phyloP scores from a whole-genome alignment of 805 yeast genomes.

The Soucietia sequanensis region DNA sequence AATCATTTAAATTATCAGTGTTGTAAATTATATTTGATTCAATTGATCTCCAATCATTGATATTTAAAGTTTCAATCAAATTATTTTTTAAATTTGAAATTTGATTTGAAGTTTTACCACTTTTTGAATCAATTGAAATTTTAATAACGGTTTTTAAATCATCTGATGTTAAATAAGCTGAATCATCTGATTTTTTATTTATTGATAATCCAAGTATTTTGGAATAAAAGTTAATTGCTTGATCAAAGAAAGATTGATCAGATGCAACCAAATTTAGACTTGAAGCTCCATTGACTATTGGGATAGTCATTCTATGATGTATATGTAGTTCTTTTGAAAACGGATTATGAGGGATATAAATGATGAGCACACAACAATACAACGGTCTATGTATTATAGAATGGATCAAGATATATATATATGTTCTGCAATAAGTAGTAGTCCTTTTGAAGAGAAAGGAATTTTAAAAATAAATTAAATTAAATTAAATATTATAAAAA shows the following conservation, averaged over 20 bases:
- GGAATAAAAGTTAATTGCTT: constrained; percentile 58
- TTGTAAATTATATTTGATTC: constrained; percentile 47
- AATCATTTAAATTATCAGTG: constrained; percentile 36
- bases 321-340: too few relatives aligned
- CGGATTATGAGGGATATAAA: too few relatives aligned
- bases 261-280: constrained; percentile 54
- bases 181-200: constrained; percentile 17
- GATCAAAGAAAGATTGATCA: constrained; percentile 37
- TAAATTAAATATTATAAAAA: too few relatives aligned
- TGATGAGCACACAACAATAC: too few relatives aligned
- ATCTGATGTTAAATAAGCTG: constrained; percentile 20
- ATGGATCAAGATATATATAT: too few relatives aligned
- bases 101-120: constrained; percentile 6
- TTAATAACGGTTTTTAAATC: constrained; percentile 20
- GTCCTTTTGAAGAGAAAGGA: too few relatives aligned
- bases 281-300: constrained; percentile 58
- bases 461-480: too few relatives aligned
- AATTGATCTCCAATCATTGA: constrained; percentile 51
- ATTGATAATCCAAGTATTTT: constrained; percentile 35
- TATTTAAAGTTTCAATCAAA: too few relatives aligned
- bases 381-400: too few relatives aligned
- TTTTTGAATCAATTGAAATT: constrained; percentile 14
- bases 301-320: constrained; percentile 25
- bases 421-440: too few relatives aligned
- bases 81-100: too few relatives aligned